Evolutionary conservation across 2,329 filamentous ascomycete genomes (phyloP).

Genomic region (Zasmidium cellare): DNA sequence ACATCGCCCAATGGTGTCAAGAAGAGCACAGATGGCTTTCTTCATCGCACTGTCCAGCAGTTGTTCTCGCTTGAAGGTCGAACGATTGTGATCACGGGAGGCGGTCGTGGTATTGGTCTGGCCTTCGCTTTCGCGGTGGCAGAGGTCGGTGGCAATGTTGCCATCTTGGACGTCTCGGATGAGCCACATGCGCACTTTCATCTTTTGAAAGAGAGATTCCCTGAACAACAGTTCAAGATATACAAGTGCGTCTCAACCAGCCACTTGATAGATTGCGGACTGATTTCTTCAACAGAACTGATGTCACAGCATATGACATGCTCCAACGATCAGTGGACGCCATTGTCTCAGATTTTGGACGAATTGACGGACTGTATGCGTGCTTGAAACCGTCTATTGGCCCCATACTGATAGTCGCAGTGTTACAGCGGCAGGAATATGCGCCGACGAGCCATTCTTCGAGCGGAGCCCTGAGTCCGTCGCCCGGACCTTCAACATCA

Average conservation of each 20-base stretch:
- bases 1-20: neutral
- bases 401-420: neutral
- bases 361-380: neutral
- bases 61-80: conserved; percentile 3
- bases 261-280: neutral
- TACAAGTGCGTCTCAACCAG: neutral
- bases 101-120: conserved; percentile 6
- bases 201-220: neutral
- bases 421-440: neutral
- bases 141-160: conserved; percentile 6
- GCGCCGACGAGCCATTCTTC: neutral
- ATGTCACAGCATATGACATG: neutral
- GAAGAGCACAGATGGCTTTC: conserved; percentile 5
- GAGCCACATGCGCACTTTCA: conserved; percentile 7
- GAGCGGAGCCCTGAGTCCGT: conserved; percentile 2
- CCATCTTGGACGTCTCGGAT: conserved; percentile 2
- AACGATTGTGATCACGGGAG: conserved; percentile 7
- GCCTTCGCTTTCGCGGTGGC: conserved; percentile 7
- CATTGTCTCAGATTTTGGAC: neutral
- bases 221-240: conserved; percentile 2
- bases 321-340: neutral
- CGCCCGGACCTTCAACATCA: neutral
- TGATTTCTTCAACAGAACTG: neutral
- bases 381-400: neutral
- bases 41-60: conserved; percentile 4